These are phyloP conservation scores for Globisporangium iwayamae DNA, from an alignment of 352 stramenopile species.

Conservation along the genomic window DNA sequence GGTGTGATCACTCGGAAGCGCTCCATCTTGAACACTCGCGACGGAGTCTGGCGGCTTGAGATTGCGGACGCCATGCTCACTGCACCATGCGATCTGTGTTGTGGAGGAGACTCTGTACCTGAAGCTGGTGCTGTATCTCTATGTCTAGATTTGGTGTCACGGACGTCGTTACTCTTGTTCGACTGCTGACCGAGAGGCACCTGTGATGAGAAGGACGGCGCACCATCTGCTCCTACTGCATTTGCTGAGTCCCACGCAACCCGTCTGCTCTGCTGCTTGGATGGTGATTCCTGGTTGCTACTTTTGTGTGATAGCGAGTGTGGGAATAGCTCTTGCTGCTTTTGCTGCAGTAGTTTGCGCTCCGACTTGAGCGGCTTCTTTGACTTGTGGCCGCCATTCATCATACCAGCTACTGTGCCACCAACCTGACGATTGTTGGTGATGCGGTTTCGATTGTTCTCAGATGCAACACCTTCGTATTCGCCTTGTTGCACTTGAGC, in stretches of 20 bases:
- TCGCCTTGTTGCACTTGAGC: constrained; percentile 2
- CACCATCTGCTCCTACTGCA: not conserved
- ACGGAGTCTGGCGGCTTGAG: constrained; percentile 33
- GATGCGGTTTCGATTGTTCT: constrained; percentile 2
- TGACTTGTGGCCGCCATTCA: not conserved
- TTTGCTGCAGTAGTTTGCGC: not conserved
- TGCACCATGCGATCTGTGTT: constrained; percentile 15
- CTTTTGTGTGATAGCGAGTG: not conserved
- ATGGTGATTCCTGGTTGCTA: constrained; percentile 11
- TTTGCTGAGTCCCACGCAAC: constrained; percentile 1
- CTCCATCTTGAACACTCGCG: constrained; percentile 65
- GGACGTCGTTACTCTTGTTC: not conserved
- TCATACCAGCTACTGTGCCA: not conserved
- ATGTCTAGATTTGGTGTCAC: not conserved
- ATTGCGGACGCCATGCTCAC: constrained; percentile 24
- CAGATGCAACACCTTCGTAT: not conserved
- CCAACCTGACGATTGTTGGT: not conserved
- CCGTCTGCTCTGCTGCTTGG: not conserved
- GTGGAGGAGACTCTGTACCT: not conserved
- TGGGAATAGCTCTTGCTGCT: not conserved
- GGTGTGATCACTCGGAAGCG: constrained; percentile 59
- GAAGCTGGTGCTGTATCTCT: not conserved
- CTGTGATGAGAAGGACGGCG: not conserved
- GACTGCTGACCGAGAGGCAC: not conserved
- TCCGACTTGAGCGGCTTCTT: not conserved